Evolutionary conservation across 2,329 filamentous ascomycete genomes (phyloP), one percentile per base, ranked within the genome.

Genomic region (Fusarium setosum): DNA sequence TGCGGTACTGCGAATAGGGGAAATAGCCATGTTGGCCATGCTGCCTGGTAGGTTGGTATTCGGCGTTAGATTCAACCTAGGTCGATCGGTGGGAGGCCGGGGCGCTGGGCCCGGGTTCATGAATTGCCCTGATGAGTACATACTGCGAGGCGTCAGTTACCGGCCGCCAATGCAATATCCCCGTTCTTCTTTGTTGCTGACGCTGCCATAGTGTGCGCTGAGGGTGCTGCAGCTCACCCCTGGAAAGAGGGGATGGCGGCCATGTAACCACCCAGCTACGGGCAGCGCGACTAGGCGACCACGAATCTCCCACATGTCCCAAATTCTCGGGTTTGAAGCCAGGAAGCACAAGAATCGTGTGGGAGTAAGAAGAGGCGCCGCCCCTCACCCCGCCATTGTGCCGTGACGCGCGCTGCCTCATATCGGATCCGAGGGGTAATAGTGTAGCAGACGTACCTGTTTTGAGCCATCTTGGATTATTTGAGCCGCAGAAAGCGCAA

Each of bases 51-150:
- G 83, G 76, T 90, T 92, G 72, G 88, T 87, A 75, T 88, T 92
- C 63, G 90, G 94, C 38, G 92, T 93, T 61, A 96, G 85, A 72
- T 90, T 90, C 69, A 97, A 88, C 74, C 92, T 90, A 62, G 94
- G 92, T 73, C 92, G 89, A 74, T 96, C 92, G 61, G 87, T 90
- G 18, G 95, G 96, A 62, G 96, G 95, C 73, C 92, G 91, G 68
- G 96, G 96, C 70, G 96, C 95, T 72, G 96, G 95, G 68, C 96
- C 94, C 64, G 96, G 94, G 79, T 98, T 98, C 92, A 98, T 96
- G 82, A 98, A 98, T 78, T 89, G 87, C 72, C 84, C 86, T 67
- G 83, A 81, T 38, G 85, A 80, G 74, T 89, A 90, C 71, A 85
- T 79, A 75, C 86, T 89, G 73, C 21, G 29, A 44, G 42, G 54